Percentiles rank a stretch among this genome's conserved stretches.
phyloP scores from a whole-genome alignment of 2,329 filamentous ascomycete species.

The Fusarium stilboides region DNA sequence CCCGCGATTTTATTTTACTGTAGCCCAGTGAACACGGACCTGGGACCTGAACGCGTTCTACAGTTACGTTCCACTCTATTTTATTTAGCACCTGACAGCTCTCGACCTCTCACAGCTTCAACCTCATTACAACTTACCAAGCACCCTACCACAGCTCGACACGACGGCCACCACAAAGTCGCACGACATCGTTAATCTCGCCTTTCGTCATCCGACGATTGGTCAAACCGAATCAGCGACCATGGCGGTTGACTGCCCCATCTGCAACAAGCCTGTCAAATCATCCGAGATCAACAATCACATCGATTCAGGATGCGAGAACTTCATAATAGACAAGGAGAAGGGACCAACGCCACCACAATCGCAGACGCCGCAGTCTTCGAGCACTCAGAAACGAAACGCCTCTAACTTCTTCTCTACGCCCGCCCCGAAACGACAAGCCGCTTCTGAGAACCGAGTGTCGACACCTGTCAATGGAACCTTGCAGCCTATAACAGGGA shows the following conservation, averaged over 20 bases:
- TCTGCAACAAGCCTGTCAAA: constrained; percentile 82
- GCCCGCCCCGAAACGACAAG: constrained; percentile 70
- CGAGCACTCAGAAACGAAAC: constrained; percentile 66
- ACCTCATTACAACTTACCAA: background rate
- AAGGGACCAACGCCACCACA: constrained; percentile 51
- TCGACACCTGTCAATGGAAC: constrained; percentile 55
- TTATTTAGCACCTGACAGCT: constrained; percentile 19
- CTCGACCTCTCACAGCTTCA: constrained; percentile 15
- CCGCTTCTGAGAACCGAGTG: constrained; percentile 52
- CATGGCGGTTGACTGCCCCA: constrained; percentile 80
- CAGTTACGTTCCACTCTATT: constrained; percentile 25
- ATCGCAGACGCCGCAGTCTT: constrained; percentile 53
- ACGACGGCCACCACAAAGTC: background rate
- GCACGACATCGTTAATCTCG: background rate
- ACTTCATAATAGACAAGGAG: constrained; percentile 72
- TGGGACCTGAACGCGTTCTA: constrained; percentile 15
- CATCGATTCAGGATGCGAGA: constrained; percentile 86
- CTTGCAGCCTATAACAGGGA: constrained; percentile 53
- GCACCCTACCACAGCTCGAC: background rate
- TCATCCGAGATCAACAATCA: constrained; percentile 87
- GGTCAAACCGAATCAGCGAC: constrained; percentile 5
- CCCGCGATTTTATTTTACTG: constrained; percentile 25
- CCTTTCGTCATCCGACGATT: constrained; percentile 17
- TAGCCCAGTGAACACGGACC: constrained; percentile 14
- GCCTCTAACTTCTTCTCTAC: constrained; percentile 75